A percentile compares a stretch with the other conserved stretches of the same genome.
phyloP scores from a whole-genome alignment of 208 protist genomes.

The Phytomonas serpens region DNA sequence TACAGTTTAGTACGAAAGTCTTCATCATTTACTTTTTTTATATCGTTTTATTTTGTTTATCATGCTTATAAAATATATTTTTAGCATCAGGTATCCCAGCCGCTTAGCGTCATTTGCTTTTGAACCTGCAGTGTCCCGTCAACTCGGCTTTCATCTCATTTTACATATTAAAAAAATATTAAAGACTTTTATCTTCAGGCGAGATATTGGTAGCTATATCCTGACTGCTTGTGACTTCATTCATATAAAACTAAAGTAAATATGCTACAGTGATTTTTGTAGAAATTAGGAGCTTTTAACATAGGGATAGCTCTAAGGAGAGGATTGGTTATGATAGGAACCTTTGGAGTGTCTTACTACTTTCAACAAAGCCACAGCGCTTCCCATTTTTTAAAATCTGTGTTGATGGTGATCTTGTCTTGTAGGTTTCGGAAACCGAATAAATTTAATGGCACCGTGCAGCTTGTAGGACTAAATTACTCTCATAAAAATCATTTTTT shows the following conservation, averaged over 20 bases:
- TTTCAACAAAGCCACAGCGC: background rate
- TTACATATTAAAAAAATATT: background rate
- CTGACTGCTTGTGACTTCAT: background rate
- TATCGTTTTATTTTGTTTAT: background rate
- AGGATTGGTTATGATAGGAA: background rate
- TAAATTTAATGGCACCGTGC: background rate
- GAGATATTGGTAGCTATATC: background rate
- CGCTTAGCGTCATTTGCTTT: slow-evolving; percentile 7
- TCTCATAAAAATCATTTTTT: background rate
- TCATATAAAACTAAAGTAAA: background rate
- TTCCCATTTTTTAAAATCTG: background rate
- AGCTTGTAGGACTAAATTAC: background rate
- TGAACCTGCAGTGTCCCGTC: background rate
- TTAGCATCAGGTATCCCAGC: background rate
- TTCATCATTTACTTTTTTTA: slow-evolving; percentile 9
- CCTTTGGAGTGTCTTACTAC: background rate
- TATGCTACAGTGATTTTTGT: background rate
- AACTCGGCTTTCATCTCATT: background rate
- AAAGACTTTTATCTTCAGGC: background rate
- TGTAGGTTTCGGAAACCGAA: background rate
- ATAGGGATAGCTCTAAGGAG: background rate
- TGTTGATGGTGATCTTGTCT: background rate
- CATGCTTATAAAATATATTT: background rate
- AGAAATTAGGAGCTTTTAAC: background rate
- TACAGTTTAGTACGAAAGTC: background rate